phyloP scores from a whole-genome alignment of 2,329 filamentous ascomycete genomes.

The Ustulina deusta region DNA sequence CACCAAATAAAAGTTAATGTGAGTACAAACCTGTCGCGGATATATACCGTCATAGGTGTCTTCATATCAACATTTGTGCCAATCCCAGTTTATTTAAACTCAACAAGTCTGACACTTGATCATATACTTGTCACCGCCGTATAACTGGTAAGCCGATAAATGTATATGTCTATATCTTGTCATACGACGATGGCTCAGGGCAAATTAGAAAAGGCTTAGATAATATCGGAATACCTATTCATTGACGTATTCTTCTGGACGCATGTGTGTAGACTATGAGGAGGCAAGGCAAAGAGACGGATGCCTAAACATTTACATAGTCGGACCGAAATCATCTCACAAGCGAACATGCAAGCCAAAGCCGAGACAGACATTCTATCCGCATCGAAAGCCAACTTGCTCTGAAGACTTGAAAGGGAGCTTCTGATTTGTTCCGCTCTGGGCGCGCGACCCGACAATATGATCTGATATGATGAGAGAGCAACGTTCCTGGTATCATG shows the following conservation, averaged over 20 bases:
- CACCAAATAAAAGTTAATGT: not conserved
- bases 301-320: slow-evolving; percentile 13
- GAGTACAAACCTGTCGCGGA: slow-evolving; percentile 9
- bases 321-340: slow-evolving; percentile 24
- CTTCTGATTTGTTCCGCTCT: slow-evolving; percentile 15
- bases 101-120: not conserved
- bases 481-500: slow-evolving; percentile 1
- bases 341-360: slow-evolving; percentile 30
- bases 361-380: slow-evolving; percentile 19
- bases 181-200: not conserved
- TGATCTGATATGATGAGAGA: slow-evolving; percentile 23
- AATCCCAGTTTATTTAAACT: slow-evolving; percentile 2
- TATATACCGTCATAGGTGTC: not conserved
- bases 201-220: not conserved
- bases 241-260: not conserved
- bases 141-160: not conserved
- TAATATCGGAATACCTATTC: slow-evolving; percentile 12
- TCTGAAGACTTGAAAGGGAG: slow-evolving; percentile 2
- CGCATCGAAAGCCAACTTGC: slow-evolving; percentile 12
- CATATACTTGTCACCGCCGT: not conserved
- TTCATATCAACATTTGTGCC: not conserved
- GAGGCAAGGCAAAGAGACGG: not conserved
- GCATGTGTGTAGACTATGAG: not conserved
- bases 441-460: slow-evolving; percentile 8
- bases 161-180: not conserved